These are phyloP conservation scores for Pseudogymnoascus sp. DNA, from an alignment of 2,329 filamentous ascomycete species.

Conservation along the genomic window DNA sequence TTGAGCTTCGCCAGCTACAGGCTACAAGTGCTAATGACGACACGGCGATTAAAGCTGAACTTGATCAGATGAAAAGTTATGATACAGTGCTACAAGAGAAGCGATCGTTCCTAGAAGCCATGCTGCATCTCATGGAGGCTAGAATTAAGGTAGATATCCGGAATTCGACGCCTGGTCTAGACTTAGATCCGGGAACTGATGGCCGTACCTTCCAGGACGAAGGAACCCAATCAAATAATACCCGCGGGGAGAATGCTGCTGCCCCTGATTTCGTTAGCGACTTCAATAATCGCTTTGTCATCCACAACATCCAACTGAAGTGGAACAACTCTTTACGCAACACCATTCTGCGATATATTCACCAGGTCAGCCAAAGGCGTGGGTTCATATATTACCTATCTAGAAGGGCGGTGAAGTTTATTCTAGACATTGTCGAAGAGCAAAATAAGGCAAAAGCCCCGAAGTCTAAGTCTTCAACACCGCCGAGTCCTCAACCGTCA, in stretches of 20 bases:
- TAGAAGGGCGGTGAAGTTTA: conserved; percentile 91
- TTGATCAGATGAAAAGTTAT: conserved; percentile 52
- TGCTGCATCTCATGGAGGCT: conserved; percentile 34
- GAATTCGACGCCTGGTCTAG: conserved; percentile 22
- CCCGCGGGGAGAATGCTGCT: conserved; percentile 53
- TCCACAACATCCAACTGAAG: conserved; percentile 95
- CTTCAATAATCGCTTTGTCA: conserved; percentile 96
- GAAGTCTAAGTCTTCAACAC: conserved; percentile 21
- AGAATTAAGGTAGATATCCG: conserved; percentile 24
- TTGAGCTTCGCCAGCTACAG: conserved; percentile 59
- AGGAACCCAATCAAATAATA: conserved; percentile 49
- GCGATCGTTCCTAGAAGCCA: conserved; percentile 50
- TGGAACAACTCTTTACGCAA: conserved; percentile 97
- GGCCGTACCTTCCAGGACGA: conserved; percentile 32
- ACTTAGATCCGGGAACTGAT: conserved; percentile 34
- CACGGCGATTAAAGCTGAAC: conserved; percentile 46
- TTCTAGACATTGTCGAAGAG: conserved; percentile 93
- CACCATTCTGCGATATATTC: conserved; percentile 92
- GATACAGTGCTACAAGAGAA: conserved; percentile 50
- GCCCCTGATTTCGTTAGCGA: conserved; percentile 82
- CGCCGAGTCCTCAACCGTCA: conserved; percentile 15
- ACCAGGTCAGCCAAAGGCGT: conserved; percentile 90
- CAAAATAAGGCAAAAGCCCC: conserved; percentile 64
- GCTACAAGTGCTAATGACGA: conserved; percentile 34
- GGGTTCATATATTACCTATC: conserved; percentile 99